phyloP scores from a whole-genome alignment of 208 protist genomes.

The Endotrypanum monterogeii region DNA sequence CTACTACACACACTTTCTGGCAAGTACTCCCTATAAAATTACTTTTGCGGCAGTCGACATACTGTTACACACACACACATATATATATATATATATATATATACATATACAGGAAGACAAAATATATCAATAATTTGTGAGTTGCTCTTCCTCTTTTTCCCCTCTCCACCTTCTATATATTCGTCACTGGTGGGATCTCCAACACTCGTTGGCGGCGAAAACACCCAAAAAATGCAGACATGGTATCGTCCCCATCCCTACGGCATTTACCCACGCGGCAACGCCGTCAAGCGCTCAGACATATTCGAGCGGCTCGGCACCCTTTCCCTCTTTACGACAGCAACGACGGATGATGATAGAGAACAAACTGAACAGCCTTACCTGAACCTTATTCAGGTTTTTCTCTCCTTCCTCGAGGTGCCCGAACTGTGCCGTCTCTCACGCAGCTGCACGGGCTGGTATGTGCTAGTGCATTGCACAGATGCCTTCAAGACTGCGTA shows the following conservation, averaged over 20 bases:
- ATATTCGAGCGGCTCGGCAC: constrained; percentile 66
- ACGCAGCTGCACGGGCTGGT: constrained; percentile 76
- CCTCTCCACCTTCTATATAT: neutral
- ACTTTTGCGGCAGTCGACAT: neutral
- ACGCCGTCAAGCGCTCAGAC: constrained; percentile 49
- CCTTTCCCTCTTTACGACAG: constrained; percentile 57
- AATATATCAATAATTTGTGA: neutral
- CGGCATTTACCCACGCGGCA: constrained; percentile 81
- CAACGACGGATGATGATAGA: constrained; percentile 48
- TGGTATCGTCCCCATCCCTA: constrained; percentile 84
- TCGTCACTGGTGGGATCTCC: neutral
- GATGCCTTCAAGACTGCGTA: constrained; percentile 84
- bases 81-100: too few species aligned
- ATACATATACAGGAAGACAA: neutral
- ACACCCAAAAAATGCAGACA: constrained; percentile 39
- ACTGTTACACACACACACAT: neutral
- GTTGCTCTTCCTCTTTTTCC: neutral
- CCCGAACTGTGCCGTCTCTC: constrained; percentile 73
- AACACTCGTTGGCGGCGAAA: neutral
- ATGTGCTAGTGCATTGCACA: constrained; percentile 79
- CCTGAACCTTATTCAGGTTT: constrained; percentile 64
- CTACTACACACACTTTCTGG: neutral
- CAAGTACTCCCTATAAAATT: neutral
- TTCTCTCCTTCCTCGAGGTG: constrained; percentile 71
- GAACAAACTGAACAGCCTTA: constrained; percentile 72